These are phyloP conservation scores for Aspergillus sojae DNA, from an alignment of 2,329 filamentous ascomycete species.

Conservation along the genomic window DNA sequence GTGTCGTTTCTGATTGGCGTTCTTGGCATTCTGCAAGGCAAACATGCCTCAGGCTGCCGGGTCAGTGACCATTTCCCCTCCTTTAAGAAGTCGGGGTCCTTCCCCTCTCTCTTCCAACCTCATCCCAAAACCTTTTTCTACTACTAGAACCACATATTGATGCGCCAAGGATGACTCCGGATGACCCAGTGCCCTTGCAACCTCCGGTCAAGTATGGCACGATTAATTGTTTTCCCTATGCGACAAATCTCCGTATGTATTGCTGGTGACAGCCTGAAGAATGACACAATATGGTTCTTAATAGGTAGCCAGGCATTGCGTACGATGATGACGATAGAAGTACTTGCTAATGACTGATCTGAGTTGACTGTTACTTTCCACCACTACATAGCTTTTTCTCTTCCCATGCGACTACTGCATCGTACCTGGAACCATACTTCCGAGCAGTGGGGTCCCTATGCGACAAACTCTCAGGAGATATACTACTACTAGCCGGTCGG, in stretches of 20 bases:
- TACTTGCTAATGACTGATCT: neutral
- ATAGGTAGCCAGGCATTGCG: neutral
- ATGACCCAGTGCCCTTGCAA: conserved; percentile 5
- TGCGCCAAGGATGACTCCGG: conserved; percentile 4
- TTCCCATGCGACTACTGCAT: conserved; percentile 8
- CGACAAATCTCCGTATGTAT: conserved; percentile 4
- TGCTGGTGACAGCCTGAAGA: neutral
- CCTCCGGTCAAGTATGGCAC: neutral
- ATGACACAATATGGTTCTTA: neutral
- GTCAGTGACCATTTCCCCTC: neutral
- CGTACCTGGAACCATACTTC: conserved; percentile 6
- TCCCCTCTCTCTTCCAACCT: conserved; percentile 1
- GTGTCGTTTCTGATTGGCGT: neutral
- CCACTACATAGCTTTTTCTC: neutral
- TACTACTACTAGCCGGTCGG: neutral
- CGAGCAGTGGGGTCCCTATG: neutral
- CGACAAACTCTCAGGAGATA: neutral
- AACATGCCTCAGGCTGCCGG: neutral
- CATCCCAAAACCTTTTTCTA: neutral
- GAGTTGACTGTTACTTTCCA: neutral
- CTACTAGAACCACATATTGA: neutral
- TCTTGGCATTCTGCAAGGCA: neutral
- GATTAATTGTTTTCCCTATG: conserved; percentile 5
- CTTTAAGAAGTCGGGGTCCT: neutral
- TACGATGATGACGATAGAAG: conserved; percentile 3